Conservation (phyloP, 805 yeast genomes). For the Saccharomycopsis sp. region DNA sequence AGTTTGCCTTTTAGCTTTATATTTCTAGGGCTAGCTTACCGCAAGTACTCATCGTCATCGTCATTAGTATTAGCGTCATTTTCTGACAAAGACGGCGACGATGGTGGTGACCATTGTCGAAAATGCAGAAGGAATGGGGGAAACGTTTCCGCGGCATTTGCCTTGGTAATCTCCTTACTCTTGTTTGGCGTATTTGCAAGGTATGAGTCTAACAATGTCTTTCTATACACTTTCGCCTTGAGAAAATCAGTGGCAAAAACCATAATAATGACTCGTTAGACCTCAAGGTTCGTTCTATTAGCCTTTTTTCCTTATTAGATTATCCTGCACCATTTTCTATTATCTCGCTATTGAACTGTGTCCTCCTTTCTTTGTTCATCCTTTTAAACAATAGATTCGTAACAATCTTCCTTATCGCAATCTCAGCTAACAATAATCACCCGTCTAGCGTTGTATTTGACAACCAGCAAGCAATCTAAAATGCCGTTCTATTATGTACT, state of each 20-base stretch:
- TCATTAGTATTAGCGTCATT: neutral
- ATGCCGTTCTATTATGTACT: too few relatives aligned
- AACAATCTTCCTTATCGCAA: too few relatives aligned
- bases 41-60: neutral
- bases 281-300: neutral
- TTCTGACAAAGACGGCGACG: neutral
- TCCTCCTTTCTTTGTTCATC: too few relatives aligned
- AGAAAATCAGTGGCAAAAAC: neutral
- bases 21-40: neutral
- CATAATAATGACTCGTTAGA: neutral
- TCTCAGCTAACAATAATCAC: too few relatives aligned
- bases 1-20: neutral
- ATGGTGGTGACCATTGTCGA: neutral
- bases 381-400: too few relatives aligned
- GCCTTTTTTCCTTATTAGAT: neutral
- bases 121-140: neutral
- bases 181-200: neutral
- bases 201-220: neutral
- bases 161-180: neutral
- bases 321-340: neutral
- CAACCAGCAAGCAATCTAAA: too few relatives aligned
- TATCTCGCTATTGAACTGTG: too few relatives aligned
- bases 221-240: neutral
- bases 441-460: too few relatives aligned
- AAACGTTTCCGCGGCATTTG: neutral